Percentiles rank a stretch among this genome's conserved stretches.
These are phyloP conservation scores for Xylariales sp. DNA, from an alignment of 2,329 filamentous ascomycete genomes.

Conservation along the genomic window DNA sequence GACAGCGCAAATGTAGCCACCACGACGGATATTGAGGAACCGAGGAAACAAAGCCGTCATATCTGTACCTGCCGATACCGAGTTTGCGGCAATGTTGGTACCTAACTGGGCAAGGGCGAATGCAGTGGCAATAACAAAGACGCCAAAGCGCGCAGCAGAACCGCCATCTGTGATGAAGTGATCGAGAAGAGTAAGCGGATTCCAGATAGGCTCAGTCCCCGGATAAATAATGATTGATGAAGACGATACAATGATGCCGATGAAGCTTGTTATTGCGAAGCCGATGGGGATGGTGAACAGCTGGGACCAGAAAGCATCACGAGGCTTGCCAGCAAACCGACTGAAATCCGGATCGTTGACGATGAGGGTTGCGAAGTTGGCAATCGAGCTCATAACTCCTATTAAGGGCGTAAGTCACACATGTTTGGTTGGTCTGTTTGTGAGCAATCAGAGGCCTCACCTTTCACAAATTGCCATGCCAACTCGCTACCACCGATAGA, in stretches of 20 bases:
- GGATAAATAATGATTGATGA: constrained; percentile 66
- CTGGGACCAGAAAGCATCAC: constrained; percentile 76
- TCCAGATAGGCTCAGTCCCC: constrained; percentile 61
- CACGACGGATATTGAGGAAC: constrained; percentile 79
- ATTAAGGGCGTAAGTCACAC: too few relatives aligned
- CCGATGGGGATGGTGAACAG: constrained; percentile 67
- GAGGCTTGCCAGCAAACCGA: constrained; percentile 73
- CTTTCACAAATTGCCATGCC: constrained; percentile 77
- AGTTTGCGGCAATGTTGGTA: constrained; percentile 85
- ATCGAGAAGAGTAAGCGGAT: constrained; percentile 63
- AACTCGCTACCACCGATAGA: constrained; percentile 62
- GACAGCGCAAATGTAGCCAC: constrained; percentile 77
- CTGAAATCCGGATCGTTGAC: constrained; percentile 80
- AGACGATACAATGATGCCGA: constrained; percentile 74
- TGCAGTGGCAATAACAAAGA: constrained; percentile 66
- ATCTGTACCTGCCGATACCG: constrained; percentile 76
- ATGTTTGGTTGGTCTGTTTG: too few relatives aligned
- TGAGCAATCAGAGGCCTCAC: too few relatives aligned
- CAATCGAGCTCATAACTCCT: constrained; percentile 79
- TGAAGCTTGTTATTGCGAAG: constrained; percentile 77
- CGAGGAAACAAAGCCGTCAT: constrained; percentile 76
- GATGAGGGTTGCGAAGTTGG: constrained; percentile 87
- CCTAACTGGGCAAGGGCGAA: constrained; percentile 78
- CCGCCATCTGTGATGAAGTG: constrained; percentile 65
- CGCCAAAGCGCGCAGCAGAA: constrained; percentile 65